Percentiles rank a stretch among this genome's conserved stretches.
Evolutionary conservation across 2,329 filamentous ascomycete genomes (phyloP).

Genomic region (Alternaria longipes): DNA sequence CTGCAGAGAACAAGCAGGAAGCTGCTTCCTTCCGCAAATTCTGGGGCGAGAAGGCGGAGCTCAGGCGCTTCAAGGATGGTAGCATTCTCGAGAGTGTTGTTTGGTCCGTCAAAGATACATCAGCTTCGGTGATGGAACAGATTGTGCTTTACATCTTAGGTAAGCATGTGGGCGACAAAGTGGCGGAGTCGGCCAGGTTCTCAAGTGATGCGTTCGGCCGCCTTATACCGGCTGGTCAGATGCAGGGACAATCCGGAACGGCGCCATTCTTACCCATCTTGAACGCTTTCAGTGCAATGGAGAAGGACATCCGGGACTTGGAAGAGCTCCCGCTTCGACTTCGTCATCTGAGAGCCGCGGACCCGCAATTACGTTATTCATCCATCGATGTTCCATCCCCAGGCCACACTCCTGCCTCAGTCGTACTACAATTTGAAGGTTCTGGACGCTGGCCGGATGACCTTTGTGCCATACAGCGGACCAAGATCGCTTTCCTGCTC

Average conservation of each 20-base stretch:
- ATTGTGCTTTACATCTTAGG: constrained; percentile 77
- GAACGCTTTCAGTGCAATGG: constrained; percentile 75
- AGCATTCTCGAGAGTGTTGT: constrained; percentile 92
- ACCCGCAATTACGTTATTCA: constrained; percentile 76
- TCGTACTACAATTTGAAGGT: constrained; percentile 90
- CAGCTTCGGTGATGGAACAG: constrained; percentile 76
- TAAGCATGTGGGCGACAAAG: constrained; percentile 71
- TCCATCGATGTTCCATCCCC: constrained; percentile 67
- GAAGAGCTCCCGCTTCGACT: constrained; percentile 89
- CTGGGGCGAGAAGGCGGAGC: constrained; percentile 93
- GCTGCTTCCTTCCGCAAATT: constrained; percentile 85
- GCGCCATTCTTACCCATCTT: constrained; percentile 73
- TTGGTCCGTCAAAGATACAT: constrained; percentile 72
- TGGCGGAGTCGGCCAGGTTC: constrained; percentile 60
- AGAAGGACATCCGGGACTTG: constrained; percentile 78
- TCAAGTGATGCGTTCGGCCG: constrained; percentile 58
- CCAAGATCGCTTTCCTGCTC: constrained; percentile 86
- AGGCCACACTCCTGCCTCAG: constrained; percentile 69
- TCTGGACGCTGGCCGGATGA: constrained; percentile 95
- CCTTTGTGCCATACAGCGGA: constrained; percentile 87
- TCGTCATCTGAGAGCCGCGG: constrained; percentile 78
- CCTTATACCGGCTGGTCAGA: constrained; percentile 52
- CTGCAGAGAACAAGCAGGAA: constrained; percentile 84
- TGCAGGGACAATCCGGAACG: constrained; percentile 49
- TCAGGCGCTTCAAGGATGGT: constrained; percentile 94